These are phyloP conservation scores for Trichophyton verrucosum DNA, from an alignment of 2,329 filamentous ascomycete genomes.

Conservation along the genomic window DNA sequence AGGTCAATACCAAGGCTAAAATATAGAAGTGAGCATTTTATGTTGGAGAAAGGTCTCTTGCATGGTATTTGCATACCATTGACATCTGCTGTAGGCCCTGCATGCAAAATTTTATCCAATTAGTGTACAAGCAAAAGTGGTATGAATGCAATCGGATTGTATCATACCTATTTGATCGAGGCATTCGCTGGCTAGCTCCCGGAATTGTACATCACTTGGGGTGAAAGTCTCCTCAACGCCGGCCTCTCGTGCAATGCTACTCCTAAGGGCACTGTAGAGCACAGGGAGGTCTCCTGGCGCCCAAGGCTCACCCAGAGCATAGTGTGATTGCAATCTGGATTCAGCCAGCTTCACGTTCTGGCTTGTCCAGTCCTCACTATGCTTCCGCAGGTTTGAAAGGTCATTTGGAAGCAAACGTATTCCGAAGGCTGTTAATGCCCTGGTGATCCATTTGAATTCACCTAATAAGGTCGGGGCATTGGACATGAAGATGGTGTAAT, in stretches of 20 bases:
- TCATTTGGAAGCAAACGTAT: not conserved
- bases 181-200: not conserved
- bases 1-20: constrained; percentile 15
- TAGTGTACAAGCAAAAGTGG: not conserved
- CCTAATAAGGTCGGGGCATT: not conserved
- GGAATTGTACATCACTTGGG: not conserved
- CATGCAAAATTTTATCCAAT: not conserved
- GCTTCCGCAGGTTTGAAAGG: not conserved
- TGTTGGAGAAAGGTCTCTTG: not conserved
- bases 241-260: not conserved
- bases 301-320: not conserved
- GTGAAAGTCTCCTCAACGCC: not conserved
- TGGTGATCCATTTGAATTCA: not conserved
- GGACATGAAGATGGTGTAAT: not conserved
- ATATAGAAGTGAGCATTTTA: not conserved
- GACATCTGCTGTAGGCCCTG: not conserved
- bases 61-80: not conserved
- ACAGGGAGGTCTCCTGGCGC: not conserved
- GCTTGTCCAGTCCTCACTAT: not conserved
- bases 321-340: not conserved
- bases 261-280: not conserved
- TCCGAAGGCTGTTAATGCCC: not conserved
- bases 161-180: not conserved
- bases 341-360: not conserved
- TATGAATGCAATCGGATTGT: not conserved